These are phyloP conservation scores for Geotrichum australiense DNA, from an alignment of 1,139 yeast genomes.

Conservation along the genomic window DNA sequence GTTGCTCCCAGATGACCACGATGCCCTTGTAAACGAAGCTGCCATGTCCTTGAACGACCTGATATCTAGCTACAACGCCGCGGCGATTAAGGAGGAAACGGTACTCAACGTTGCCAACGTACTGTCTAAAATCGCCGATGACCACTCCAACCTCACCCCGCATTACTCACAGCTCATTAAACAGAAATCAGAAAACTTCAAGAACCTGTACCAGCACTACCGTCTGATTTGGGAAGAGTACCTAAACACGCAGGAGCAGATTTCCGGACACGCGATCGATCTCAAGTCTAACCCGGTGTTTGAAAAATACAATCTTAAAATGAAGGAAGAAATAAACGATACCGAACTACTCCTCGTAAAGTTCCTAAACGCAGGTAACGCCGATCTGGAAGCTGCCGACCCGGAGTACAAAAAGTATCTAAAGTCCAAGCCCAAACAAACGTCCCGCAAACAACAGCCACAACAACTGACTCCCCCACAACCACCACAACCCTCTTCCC, in stretches of 20 bases:
- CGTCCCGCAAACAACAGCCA: no score
- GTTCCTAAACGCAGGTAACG: conserved; percentile 15
- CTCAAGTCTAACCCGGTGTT: conserved; percentile 14
- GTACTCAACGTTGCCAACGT: conserved; percentile 22
- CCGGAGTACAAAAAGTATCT: conserved; percentile 12
- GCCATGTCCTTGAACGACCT: conserved; percentile 29
- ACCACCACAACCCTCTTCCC: neutral
- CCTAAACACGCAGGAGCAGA: conserved; percentile 13
- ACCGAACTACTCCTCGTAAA: conserved; percentile 17
- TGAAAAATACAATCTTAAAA: conserved; percentile 12
- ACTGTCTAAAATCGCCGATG: conserved; percentile 22
- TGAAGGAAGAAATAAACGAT: conserved; percentile 16
- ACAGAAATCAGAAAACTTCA: conserved; percentile 22
- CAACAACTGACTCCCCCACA: no score
- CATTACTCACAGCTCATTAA: conserved; percentile 22
- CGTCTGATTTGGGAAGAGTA: conserved; percentile 19
- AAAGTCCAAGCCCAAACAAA: conserved; percentile 1
- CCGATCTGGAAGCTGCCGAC: conserved; percentile 9
- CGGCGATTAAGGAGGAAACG: conserved; percentile 26
- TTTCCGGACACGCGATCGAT: neutral
- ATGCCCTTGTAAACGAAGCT: conserved; percentile 24
- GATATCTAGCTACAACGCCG: conserved; percentile 27
- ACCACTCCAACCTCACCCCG: conserved; percentile 18
- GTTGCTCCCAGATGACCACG: conserved; percentile 27
- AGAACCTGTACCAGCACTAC: conserved; percentile 18